Evolutionary conservation across 169 alveolate species (phyloP), one percentile per base, ranked within the genome.

Genomic region (Plasmodium relictum): DNA sequence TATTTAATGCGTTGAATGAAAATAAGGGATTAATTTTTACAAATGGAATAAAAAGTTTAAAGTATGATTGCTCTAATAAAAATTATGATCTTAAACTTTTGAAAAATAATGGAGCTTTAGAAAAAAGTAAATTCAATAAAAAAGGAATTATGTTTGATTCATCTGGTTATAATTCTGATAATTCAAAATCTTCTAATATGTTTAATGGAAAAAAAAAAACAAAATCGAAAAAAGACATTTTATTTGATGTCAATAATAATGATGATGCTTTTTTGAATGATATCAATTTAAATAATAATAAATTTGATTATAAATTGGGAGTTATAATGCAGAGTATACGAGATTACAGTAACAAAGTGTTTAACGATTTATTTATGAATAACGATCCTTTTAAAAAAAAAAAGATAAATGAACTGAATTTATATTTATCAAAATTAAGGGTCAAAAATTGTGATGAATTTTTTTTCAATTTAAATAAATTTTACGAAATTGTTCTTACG

Each of bases 401-500:
- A 22, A 78, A 78, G 31, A 6, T 63, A 24, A 78, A 12, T 42
- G 80, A 78, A 65, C 50, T 78, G 26, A 78, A 78, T 65, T 20
- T 78, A 14, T 78, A 83, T 69, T 48, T 83, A 31, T 44, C 62
- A 14, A 83, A 83, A 83, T 69, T 83, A 56, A 68, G 73, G 20
- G 18, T 20, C 6, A 83, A 70, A 41, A 83, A 83, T 45, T 24
- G 41, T 42, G 65, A 83, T 56, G 74, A 83, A 3, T 83, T 83
- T 45, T 83, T 83, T 56, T 69, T 68, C 39, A 83, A 69, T 26
- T 83, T 83, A 48, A 69, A 54, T 83, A 70, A 83, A 41, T 83
- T 68, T 56, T 83, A 68, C 61, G 91, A 83, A 69, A n/a, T 56
- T 16, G 39, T 69, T 20, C 48, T 70, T 5, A 45, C 26, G 7